Evolutionary conservation across 2,329 filamentous ascomycete genomes (phyloP), one percentile per base, ranked within the genome.

Genomic region (Claviceps arundinis): DNA sequence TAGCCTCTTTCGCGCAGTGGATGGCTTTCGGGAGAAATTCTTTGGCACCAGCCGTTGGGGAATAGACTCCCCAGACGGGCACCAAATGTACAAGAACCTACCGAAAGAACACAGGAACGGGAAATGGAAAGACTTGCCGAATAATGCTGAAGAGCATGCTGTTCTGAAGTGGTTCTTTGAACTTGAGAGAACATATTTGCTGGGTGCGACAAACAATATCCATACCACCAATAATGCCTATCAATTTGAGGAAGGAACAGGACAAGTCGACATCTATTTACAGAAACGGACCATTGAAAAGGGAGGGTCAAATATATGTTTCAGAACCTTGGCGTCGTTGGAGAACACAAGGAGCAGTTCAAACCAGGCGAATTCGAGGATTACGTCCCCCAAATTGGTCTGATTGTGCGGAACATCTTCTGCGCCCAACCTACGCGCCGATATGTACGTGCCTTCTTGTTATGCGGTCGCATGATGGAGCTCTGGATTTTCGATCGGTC

Each of bases 211-310:
- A 17, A 34, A 59, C 37, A 56, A 54, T 44, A 47, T 58, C 13
- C 34, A 56, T 44, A 55, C 58, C 13, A 59, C 53, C 6, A 52
- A 22, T 49, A 55, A 53, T 11, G 55, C 57, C 48, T 51, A 54
- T 51, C 52, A 59, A 48, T 57, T 59, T 22, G 55, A 55, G 52
- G 53, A 56, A 44, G 53, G 53, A 22, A 55, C 52, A 56, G 56
- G 55, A 40, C 54, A 58, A 55, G 56, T 58, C 53, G 56, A 58
- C 43, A n/a, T 58, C 17, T 59, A 59, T 49, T 59, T 59, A n/a
- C 56, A 57, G 44, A 50, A 30, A n/a, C 52, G 52, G 45, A 37
- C 24, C 5, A 44, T n/a, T 14, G 22, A 22, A 37, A 50, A 41
- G 24, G 14, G 11, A 52, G 26, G 13, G 14, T n/a, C 16, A 44